phyloP scores from a whole-genome alignment of 2,329 filamentous ascomycete species.

The Ceratocystis destructans region DNA sequence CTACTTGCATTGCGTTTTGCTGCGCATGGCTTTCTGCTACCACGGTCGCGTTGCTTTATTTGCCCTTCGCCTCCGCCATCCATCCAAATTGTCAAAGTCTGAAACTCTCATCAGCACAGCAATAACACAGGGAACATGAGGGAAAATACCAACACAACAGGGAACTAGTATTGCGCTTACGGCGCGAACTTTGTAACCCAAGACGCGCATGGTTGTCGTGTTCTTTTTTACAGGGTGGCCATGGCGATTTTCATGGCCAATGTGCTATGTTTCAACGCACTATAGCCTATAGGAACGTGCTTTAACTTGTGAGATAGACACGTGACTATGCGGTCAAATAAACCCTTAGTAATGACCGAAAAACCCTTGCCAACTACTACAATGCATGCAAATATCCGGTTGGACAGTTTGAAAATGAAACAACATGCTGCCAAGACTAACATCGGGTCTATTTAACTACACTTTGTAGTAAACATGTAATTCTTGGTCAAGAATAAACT shows the following conservation, averaged over 20 bases:
- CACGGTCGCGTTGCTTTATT: background rate
- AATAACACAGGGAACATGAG: background rate
- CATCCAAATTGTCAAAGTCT: background rate
- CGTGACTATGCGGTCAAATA: background rate
- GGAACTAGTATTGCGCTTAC: background rate
- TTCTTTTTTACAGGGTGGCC: background rate
- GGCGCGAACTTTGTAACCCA: background rate
- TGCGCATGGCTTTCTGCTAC: background rate
- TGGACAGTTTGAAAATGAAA: background rate
- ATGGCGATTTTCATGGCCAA: background rate
- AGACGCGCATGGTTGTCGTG: background rate
- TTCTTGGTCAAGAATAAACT: no score
- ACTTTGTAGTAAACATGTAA: no score
- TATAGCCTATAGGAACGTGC: no score
- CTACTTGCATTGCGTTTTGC: background rate
- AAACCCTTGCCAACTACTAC: background rate
- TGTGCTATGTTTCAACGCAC: background rate
- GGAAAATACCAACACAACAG: no score
- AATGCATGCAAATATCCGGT: background rate
- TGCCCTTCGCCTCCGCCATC: background rate
- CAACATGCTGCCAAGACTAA: background rate
- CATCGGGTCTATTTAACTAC: no score
- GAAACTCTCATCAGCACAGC: background rate
- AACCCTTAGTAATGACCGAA: background rate
- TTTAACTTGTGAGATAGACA: background rate